Conservation (phyloP, 148 eudicot genomes). For the Bassia scoparia region DNA sequence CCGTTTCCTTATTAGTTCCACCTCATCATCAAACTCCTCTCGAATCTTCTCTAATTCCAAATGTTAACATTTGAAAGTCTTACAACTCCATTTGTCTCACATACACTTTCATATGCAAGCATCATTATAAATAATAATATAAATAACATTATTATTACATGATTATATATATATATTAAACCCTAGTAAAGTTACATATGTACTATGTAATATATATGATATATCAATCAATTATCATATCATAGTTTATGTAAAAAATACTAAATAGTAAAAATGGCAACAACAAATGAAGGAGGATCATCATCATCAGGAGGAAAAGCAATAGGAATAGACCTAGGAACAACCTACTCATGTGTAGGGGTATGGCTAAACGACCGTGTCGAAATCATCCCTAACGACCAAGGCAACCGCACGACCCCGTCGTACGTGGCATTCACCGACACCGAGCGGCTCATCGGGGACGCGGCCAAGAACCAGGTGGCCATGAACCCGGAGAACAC, state of each 20-base stretch:
- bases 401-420: conserved; percentile 26
- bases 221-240: no score
- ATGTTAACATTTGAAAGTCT: background rate
- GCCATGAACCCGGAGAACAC: conserved; percentile 29
- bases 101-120: no score
- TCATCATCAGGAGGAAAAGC: conserved; percentile 18
- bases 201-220: background rate
- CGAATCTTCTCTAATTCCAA: conserved; percentile 3
- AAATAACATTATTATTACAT: no score
- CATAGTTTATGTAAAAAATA: no score
- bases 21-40: background rate
- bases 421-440: conserved; percentile 27
- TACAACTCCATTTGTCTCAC: no score
- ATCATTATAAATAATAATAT: no score
- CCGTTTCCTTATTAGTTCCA: background rate
- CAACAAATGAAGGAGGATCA: background rate
- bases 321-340: conserved; percentile 24
- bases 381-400: conserved; percentile 29
- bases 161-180: no score
- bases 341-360: conserved; percentile 28
- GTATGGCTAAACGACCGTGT: conserved; percentile 26
- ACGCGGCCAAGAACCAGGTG: conserved; percentile 29
- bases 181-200: no score
- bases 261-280: background rate
- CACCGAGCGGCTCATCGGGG: conserved; percentile 24